Conservation (phyloP, 164 flowering plant genomes). For the Magnolia changhungtana region DNA sequence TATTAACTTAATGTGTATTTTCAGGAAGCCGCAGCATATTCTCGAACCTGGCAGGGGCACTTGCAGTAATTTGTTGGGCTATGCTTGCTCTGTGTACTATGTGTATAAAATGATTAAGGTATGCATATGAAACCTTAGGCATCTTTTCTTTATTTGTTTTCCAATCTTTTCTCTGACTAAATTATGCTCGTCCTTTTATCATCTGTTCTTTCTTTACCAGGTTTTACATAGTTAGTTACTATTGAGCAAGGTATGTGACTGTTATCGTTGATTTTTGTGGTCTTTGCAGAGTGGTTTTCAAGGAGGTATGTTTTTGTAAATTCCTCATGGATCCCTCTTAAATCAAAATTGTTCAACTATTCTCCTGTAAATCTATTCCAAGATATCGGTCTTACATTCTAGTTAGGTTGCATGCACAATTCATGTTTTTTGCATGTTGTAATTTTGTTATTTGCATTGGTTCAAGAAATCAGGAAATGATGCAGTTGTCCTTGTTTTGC, state of each 20-base stretch:
- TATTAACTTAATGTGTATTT: constrained; percentile 1
- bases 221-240: not conserved
- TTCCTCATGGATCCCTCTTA: not conserved
- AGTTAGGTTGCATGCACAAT: not conserved
- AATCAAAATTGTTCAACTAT: not conserved
- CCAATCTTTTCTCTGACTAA: not conserved
- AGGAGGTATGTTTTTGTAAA: constrained; percentile 55
- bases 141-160: not conserved
- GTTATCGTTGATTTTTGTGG: constrained; percentile 54
- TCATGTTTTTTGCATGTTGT: not conserved
- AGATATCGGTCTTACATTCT: not conserved
- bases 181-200: not conserved
- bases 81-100: constrained; percentile 91
- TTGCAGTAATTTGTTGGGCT: constrained; percentile 91
- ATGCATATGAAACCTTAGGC: not conserved
- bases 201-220: constrained; percentile 1
- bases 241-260: constrained; percentile 20
- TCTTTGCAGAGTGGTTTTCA: constrained; percentile 96
- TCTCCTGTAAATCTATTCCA: not conserved
- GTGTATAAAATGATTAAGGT: constrained; percentile 99
- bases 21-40: constrained; percentile 96
- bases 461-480: not conserved
- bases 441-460: not conserved
- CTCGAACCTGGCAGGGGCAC: constrained; percentile 97
- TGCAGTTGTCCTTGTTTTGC: not conserved